These are phyloP conservation scores for Candolleomyces efflorescens DNA, from an alignment of 768 basidiomycete genomes.

Conservation along the genomic window DNA sequence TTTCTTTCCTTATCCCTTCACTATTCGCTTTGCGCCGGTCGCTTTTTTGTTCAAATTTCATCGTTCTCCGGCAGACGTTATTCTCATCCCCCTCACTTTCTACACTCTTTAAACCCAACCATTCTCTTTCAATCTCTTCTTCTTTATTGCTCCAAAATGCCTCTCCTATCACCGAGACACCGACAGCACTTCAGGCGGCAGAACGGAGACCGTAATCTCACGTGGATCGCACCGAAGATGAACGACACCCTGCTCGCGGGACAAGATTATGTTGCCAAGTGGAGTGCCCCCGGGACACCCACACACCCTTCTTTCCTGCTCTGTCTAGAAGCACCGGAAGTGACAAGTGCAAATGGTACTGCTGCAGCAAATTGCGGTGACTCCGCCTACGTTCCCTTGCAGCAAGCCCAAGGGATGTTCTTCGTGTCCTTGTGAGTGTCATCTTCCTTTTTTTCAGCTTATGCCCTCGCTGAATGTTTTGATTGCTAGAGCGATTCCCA, in stretches of 20 bases:
- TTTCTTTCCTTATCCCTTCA: background rate
- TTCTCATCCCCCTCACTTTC: background rate
- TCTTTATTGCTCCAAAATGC: background rate
- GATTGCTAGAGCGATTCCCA: constrained; percentile 16
- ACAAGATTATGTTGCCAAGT: constrained; percentile 15
- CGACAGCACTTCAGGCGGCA: background rate
- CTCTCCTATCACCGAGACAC: background rate
- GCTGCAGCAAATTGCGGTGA: constrained; percentile 16
- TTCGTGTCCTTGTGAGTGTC: constrained; percentile 20
- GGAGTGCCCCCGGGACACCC: constrained; percentile 10
- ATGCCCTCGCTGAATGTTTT: background rate
- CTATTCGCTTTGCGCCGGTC: constrained; percentile 1
- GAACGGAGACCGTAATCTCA: background rate
- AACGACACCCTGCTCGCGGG: constrained; percentile 14
- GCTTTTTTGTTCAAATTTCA: background rate
- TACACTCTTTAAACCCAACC: background rate
- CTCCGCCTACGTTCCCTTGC: constrained; percentile 17
- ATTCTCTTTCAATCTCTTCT: background rate
- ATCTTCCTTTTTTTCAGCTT: background rate
- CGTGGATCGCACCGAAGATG: constrained; percentile 9
- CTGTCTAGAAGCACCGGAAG: constrained; percentile 9
- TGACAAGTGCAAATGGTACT: background rate
- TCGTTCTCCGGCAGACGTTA: background rate
- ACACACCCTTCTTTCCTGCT: constrained; percentile 16
- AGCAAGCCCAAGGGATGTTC: constrained; percentile 15